phyloP scores from a whole-genome alignment of 108 stramenopile genomes.

The Licmophora abbreviata region DNA sequence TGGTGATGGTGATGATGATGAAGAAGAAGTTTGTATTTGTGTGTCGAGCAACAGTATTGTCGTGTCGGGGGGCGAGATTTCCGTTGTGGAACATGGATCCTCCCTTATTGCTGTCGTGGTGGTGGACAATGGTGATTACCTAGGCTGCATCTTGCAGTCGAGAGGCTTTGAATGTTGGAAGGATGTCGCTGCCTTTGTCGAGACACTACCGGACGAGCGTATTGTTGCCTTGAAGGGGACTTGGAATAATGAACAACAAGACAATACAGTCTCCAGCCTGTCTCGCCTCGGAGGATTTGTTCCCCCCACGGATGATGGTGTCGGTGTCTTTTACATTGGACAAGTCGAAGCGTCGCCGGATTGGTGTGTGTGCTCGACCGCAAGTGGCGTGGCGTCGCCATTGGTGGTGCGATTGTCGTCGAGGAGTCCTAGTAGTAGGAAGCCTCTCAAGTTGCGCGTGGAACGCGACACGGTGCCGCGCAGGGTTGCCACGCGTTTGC shows the following conservation, averaged over 20 bases:
- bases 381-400: neutral
- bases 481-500: constrained; percentile 46
- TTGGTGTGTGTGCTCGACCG: constrained; percentile 20
- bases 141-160: constrained; percentile 68
- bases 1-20: too few relatives aligned
- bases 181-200: constrained; percentile 30
- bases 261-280: constrained; percentile 6
- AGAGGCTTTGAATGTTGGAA: constrained; percentile 44
- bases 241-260: constrained; percentile 3
- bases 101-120: constrained; percentile 58
- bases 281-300: constrained; percentile 27
- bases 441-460: neutral
- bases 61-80: constrained; percentile 24
- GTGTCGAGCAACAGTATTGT: constrained; percentile 9
- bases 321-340: constrained; percentile 37
- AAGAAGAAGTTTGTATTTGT: constrained; percentile 1
- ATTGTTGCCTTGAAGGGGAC: constrained; percentile 51
- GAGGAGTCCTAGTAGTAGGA: neutral
- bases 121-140: constrained; percentile 22
- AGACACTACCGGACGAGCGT: constrained; percentile 34
- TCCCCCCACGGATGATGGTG: constrained; percentile 1
- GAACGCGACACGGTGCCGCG: constrained; percentile 39
- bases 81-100: constrained; percentile 30
- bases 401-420: neutral
- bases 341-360: constrained; percentile 57